These are phyloP conservation scores for Kwoniella dejecticola DNA, from an alignment of 768 basidiomycete species.

Conservation along the genomic window DNA sequence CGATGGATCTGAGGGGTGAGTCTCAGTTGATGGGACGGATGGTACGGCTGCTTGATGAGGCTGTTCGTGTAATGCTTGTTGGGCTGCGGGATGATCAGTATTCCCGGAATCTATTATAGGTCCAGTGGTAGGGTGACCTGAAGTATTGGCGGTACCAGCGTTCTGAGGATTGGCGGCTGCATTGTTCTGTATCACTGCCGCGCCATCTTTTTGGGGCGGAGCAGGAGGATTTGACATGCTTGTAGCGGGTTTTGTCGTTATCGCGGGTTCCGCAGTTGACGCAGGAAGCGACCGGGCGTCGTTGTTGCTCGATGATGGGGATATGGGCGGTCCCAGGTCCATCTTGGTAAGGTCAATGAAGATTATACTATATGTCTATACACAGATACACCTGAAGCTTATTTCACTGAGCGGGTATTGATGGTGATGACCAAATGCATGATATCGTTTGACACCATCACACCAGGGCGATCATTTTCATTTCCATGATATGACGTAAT, in stretches of 20 bases:
- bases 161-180: neutral
- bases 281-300: too few relatives aligned
- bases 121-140: neutral
- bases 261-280: neutral
- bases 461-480: too few relatives aligned
- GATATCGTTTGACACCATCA: too few relatives aligned
- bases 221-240: neutral
- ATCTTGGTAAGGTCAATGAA: neutral
- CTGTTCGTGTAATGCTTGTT: constrained; percentile 8
- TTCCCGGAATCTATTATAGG: constrained; percentile 10
- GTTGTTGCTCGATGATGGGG: neutral
- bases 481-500: constrained; percentile 14
- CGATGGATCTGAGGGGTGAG: constrained; percentile 4
- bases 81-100: constrained; percentile 11
- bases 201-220: neutral
- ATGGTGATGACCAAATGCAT: too few relatives aligned
- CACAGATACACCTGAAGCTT: neutral
- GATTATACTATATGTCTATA: neutral
- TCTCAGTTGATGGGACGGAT: constrained; percentile 13
- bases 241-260: neutral
- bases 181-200: neutral
- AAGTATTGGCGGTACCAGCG: neutral
- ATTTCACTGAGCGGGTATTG: neutral
- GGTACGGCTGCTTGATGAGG: constrained; percentile 19
- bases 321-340: constrained; percentile 6